These are phyloP conservation scores for Aspergillus ruber DNA, from an alignment of 2,329 filamentous ascomycete species.

Conservation along the genomic window DNA sequence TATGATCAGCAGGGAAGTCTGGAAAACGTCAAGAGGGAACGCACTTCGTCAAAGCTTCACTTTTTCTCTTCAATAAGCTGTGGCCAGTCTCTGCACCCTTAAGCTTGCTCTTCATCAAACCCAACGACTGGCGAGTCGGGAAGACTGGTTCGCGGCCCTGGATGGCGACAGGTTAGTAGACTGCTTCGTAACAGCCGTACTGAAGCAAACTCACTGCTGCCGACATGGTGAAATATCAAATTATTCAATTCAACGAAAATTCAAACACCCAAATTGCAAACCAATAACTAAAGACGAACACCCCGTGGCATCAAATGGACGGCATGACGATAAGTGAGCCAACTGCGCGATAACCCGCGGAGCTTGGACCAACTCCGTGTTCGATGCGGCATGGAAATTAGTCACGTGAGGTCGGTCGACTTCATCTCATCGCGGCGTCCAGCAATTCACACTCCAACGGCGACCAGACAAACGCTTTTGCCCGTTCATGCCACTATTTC, in stretches of 20 bases:
- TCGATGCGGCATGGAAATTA: constrained; percentile 11
- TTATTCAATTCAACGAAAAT: constrained; percentile 1
- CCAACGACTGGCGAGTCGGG: constrained; percentile 92
- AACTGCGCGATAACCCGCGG: constrained; percentile 14
- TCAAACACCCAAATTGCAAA: constrained; percentile 1
- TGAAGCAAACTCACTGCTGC: constrained; percentile 29
- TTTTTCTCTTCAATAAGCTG: constrained; percentile 93
- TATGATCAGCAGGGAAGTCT: constrained; percentile 12
- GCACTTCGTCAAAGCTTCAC: constrained; percentile 94
- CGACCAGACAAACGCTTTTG: constrained; percentile 20
- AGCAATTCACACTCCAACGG: constrained; percentile 11
- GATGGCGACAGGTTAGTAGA: constrained; percentile 16
- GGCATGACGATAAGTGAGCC: constrained; percentile 23
- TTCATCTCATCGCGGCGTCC: constrained; percentile 18
- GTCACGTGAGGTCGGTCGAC: constrained; percentile 23
- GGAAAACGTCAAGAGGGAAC: constrained; percentile 19
- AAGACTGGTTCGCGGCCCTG: constrained; percentile 96
- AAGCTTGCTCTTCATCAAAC: constrained; percentile 95
- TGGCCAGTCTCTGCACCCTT: constrained; percentile 90
- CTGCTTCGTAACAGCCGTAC: constrained; percentile 4
- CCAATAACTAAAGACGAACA: neutral
- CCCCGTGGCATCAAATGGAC: constrained; percentile 4
- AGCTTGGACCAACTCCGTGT: constrained; percentile 15
- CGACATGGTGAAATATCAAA: constrained; percentile 16
- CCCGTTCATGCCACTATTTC: constrained; percentile 20